Percentiles rank a stretch among this genome's conserved stretches.
These are phyloP conservation scores for Saturnispora sekii DNA, from an alignment of 805 yeast genomes.

Conservation along the genomic window DNA sequence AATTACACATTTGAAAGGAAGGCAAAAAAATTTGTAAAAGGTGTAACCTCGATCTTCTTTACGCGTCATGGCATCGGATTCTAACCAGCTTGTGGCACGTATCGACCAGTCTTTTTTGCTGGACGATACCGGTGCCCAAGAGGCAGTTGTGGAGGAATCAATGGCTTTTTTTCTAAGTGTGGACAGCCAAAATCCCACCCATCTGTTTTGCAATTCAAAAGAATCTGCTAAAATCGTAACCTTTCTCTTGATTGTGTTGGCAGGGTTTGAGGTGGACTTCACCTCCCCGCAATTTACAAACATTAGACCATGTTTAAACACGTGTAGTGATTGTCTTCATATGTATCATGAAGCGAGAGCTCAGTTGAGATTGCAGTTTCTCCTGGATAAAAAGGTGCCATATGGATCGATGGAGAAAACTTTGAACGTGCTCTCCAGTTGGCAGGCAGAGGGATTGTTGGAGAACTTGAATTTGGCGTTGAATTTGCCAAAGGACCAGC, in stretches of 20 bases:
- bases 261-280: conserved; percentile 13
- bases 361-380: conserved; percentile 41
- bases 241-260: conserved; percentile 11
- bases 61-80: conserved; percentile 1
- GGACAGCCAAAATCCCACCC: conserved; percentile 30
- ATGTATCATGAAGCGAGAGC: conserved; percentile 47
- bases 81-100: conserved; percentile 5
- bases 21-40: background rate
- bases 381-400: conserved; percentile 33
- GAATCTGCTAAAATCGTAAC: conserved; percentile 8
- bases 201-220: conserved; percentile 11
- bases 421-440: conserved; percentile 16
- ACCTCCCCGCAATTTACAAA: conserved; percentile 25
- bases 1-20: too few species aligned
- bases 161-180: conserved; percentile 18
- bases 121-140: conserved; percentile 21
- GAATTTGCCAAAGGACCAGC: conserved; percentile 16
- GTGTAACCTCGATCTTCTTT: background rate
- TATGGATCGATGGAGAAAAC: conserved; percentile 18
- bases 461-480: conserved; percentile 13
- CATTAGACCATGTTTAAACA: conserved; percentile 27
- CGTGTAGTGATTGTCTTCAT: conserved; percentile 46
- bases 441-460: conserved; percentile 20
- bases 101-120: conserved; percentile 18
- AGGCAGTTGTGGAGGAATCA: conserved; percentile 30